These are phyloP conservation scores for Penicillium paneum DNA, from an alignment of 2,329 filamentous ascomycete genomes.

Conservation along the genomic window DNA sequence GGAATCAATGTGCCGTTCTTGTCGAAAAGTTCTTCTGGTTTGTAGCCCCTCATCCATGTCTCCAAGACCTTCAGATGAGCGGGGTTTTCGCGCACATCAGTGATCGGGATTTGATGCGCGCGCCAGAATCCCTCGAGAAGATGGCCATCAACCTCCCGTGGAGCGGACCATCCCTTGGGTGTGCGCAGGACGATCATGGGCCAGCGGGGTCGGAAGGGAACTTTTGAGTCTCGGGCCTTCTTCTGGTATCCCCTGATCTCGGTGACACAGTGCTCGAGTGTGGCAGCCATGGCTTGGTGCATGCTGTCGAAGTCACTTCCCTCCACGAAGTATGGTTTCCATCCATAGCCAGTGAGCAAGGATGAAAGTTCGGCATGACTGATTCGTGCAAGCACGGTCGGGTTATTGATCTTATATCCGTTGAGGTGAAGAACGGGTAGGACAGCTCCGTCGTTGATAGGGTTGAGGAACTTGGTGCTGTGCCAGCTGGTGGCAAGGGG, in stretches of 20 bases:
- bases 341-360: conserved; percentile 72
- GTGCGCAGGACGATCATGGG: conserved; percentile 75
- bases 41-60: conserved; percentile 73
- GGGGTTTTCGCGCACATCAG: conserved; percentile 64
- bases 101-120: conserved; percentile 72
- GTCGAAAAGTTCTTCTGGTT: conserved; percentile 68
- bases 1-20: conserved; percentile 60
- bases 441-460: conserved; percentile 72
- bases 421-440: conserved; percentile 75
- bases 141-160: conserved; percentile 67
- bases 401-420: conserved; percentile 83
- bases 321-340: conserved; percentile 77
- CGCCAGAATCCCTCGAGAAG: conserved; percentile 75
- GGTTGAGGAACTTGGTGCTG: conserved; percentile 78
- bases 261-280: conserved; percentile 67
- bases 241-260: conserved; percentile 70
- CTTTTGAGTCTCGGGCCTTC: conserved; percentile 66
- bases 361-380: conserved; percentile 68
- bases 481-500: conserved; percentile 78
- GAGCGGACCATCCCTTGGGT: conserved; percentile 77
- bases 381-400: conserved; percentile 69
- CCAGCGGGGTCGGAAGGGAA: conserved; percentile 69
- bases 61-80: conserved; percentile 67
- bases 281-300: conserved; percentile 79
- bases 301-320: conserved; percentile 69